Evolutionary conservation across 2,329 filamentous ascomycete genomes (phyloP).

Genomic region (Nothophaeocryptopus gaeumannii): DNA sequence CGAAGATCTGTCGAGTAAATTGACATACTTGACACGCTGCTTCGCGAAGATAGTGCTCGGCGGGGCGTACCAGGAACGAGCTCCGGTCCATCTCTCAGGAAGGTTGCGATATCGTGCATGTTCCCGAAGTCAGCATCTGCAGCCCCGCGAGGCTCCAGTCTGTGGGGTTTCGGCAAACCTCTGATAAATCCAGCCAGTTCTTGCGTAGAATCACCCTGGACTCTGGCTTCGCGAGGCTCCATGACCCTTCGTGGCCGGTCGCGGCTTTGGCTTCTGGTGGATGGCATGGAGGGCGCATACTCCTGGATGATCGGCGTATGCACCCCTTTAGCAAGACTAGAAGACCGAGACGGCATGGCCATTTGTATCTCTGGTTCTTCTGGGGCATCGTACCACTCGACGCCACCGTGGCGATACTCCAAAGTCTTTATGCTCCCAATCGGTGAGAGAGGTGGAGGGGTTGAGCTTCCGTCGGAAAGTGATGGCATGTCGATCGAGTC

Average conservation of each 20-base stretch:
- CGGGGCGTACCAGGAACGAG: not conserved
- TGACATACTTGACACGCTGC: not conserved
- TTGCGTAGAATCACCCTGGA: conserved; percentile 12
- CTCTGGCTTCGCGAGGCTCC: conserved; percentile 18
- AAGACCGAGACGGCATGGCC: too few species aligned
- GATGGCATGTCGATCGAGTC: conserved; percentile 13
- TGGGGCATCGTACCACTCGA: conserved; percentile 1
- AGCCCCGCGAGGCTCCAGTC: conserved; percentile 8
- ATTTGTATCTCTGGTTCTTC: too few species aligned
- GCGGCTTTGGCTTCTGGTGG: not conserved
- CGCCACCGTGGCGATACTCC: conserved; percentile 3
- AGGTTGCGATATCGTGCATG: conserved; percentile 3
- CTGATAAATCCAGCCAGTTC: conserved; percentile 18
- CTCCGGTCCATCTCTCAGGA: conserved; percentile 7
- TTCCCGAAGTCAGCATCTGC: conserved; percentile 12
- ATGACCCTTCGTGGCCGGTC: not conserved
- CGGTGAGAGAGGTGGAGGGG: conserved; percentile 9
- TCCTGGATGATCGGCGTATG: too few species aligned
- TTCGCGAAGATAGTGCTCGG: not conserved
- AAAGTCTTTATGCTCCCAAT: conserved; percentile 2
- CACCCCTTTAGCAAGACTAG: too few species aligned
- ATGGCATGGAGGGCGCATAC: not conserved
- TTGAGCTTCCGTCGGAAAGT: conserved; percentile 10
- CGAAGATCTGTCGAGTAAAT: conserved; percentile 3
- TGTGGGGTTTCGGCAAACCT: conserved; percentile 12